Conservation (phyloP, 2,329 filamentous ascomycete genomes). For the Chaetomiaceae sp. region DNA sequence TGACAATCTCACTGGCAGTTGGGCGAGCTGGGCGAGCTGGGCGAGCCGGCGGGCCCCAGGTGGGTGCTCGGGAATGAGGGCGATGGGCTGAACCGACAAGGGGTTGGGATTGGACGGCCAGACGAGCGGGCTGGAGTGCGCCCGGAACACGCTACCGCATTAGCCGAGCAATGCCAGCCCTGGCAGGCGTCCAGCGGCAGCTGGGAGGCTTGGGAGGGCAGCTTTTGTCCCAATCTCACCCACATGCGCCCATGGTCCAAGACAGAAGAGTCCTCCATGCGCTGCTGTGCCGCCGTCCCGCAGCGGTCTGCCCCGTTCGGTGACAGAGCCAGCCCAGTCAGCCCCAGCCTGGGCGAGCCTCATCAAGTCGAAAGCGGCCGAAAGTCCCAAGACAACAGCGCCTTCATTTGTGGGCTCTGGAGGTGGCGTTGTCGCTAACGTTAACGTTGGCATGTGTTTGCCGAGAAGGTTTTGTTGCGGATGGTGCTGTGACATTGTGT, state of each 20-base stretch:
- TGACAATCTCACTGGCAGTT: background rate
- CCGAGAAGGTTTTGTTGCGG: background rate
- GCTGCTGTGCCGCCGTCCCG: slow-evolving; percentile 1
- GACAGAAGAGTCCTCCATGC: background rate
- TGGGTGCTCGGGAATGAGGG: background rate
- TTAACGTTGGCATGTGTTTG: background rate
- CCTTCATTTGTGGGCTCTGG: background rate
- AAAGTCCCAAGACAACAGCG: background rate
- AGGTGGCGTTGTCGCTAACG: background rate
- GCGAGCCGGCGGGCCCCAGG: background rate
- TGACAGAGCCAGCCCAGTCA: background rate
- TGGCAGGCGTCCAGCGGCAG: background rate
- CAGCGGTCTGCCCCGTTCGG: slow-evolving; percentile 2
- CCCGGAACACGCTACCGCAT: background rate
- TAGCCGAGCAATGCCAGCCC: background rate
- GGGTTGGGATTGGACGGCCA: slow-evolving; percentile 11
- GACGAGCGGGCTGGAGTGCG: slow-evolving; percentile 2
- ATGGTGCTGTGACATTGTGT: no score
- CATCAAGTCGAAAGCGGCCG: background rate
- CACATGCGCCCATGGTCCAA: background rate
- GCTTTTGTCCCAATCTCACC: background rate
- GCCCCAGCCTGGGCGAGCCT: background rate
- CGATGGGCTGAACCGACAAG: slow-evolving; percentile 13
- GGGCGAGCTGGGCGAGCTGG: background rate
- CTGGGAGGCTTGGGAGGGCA: no score